Conservation (phyloP, 1,139 yeast species). For the Suhomyces panamericanus region DNA sequence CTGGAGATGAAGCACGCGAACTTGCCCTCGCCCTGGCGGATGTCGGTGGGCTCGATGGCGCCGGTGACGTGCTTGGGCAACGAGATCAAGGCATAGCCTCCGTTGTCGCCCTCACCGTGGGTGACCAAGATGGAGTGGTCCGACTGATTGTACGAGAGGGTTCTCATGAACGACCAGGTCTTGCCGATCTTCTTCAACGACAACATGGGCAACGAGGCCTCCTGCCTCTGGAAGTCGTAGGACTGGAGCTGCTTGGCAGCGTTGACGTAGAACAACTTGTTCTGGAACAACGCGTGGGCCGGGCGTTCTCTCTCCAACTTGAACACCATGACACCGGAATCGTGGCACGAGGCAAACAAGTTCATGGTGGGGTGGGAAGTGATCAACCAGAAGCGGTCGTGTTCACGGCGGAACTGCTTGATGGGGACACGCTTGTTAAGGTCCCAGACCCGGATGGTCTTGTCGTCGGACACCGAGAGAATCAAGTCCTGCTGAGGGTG, state of each 20-base stretch:
- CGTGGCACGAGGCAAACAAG: conserved; percentile 95
- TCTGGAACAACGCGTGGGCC: conserved; percentile 73
- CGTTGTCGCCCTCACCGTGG: conserved; percentile 65
- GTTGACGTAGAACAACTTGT: conserved; percentile 71
- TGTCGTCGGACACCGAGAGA: conserved; percentile 92
- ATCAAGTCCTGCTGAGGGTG: conserved; percentile 94
- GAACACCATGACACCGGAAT: conserved; percentile 97
- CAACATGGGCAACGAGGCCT: conserved; percentile 73
- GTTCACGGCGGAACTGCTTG: conserved; percentile 91
- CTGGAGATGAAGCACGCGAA: conserved; percentile 91
- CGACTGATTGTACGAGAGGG: conserved; percentile 87
- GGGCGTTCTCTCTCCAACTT: conserved; percentile 98
- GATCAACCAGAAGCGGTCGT: conserved; percentile 92
- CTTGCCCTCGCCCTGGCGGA: conserved; percentile 78
- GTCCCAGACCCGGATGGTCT: conserved; percentile 98
- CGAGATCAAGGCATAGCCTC: conserved; percentile 69
- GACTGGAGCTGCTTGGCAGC: conserved; percentile 84
- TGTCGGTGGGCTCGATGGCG: conserved; percentile 83
- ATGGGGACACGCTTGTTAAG: conserved; percentile 90
- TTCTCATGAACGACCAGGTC: conserved; percentile 83
- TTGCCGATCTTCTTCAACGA: conserved; percentile 83
- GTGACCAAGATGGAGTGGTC: conserved; percentile 86
- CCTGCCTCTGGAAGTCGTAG: conserved; percentile 63
- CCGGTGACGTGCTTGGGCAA: conserved; percentile 89
- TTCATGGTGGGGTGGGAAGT: conserved; percentile 88